These are phyloP conservation scores for Lactarius evosmus DNA, from an alignment of 768 basidiomycete species.

Conservation along the genomic window DNA sequence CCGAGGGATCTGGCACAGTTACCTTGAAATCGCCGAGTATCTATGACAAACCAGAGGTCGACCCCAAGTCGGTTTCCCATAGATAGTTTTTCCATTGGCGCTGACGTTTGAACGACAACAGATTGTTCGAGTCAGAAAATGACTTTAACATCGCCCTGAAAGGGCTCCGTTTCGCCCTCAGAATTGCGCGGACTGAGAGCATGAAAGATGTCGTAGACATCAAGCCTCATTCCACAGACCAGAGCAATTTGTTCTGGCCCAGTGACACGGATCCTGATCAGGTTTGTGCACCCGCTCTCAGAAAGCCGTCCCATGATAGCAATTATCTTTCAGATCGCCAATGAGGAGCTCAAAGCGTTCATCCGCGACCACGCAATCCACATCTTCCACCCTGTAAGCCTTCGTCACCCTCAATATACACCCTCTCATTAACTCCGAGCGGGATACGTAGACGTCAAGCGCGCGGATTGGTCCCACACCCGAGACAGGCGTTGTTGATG, in stretches of 20 bases:
- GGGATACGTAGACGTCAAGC: constrained; percentile 5
- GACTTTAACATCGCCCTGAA: constrained; percentile 2
- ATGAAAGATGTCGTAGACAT: constrained; percentile 17
- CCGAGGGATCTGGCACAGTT: constrained; percentile 7
- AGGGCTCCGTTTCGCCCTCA: constrained; percentile 6
- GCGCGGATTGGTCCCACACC: constrained; percentile 7
- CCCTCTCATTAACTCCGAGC: not conserved
- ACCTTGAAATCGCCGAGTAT: constrained; percentile 3
- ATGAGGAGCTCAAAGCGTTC: constrained; percentile 18
- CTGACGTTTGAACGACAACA: not conserved
- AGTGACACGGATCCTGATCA: constrained; percentile 12
- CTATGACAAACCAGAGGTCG: constrained; percentile 17
- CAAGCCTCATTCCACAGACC: constrained; percentile 4
- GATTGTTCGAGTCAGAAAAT: constrained; percentile 11
- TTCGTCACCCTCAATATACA: not conserved
- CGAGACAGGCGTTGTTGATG: constrained; percentile 42
- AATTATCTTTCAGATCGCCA: constrained; percentile 4
- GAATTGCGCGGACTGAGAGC: constrained; percentile 2
- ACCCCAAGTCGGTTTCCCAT: constrained; percentile 1
- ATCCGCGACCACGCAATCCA: constrained; percentile 5
- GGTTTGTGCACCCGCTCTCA: constrained; percentile 1
- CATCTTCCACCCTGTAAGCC: constrained; percentile 35
- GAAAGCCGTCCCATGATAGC: constrained; percentile 16
- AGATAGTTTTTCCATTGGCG: not conserved
- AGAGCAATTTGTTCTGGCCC: constrained; percentile 11